These are phyloP conservation scores for Exsudoporus floridanus DNA, from an alignment of 1,284 basidiomycete species.

Conservation along the genomic window DNA sequence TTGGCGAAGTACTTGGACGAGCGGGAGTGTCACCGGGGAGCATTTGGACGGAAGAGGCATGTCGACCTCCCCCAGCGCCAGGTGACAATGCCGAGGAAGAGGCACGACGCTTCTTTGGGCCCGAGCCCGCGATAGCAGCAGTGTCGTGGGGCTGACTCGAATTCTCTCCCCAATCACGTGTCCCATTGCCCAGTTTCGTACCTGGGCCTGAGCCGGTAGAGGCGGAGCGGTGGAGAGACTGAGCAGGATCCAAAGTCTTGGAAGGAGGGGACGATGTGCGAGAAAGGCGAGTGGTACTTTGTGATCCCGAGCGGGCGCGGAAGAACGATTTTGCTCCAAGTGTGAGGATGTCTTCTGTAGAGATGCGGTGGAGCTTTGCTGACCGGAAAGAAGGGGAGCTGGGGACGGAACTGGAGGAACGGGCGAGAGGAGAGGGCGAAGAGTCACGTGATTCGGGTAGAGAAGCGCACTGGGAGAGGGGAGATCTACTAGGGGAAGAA, in stretches of 20 bases:
- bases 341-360: constrained; percentile 44
- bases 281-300: constrained; percentile 3
- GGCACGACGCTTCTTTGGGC: constrained; percentile 30
- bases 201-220: constrained; percentile 11
- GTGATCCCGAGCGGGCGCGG: constrained; percentile 42
- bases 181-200: not conserved
- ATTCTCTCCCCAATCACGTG: constrained; percentile 3
- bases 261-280: constrained; percentile 19
- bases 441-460: constrained; percentile 17
- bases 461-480: constrained; percentile 12
- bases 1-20: constrained; percentile 21
- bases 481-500: constrained; percentile 34
- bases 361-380: constrained; percentile 30
- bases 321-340: constrained; percentile 49
- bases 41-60: constrained; percentile 16
- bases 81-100: constrained; percentile 22
- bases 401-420: constrained; percentile 18
- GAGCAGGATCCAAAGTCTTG: not conserved
- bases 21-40: not conserved
- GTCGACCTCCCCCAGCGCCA: constrained; percentile 35
- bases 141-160: not conserved
- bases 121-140: constrained; percentile 25
- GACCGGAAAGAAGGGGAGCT: constrained; percentile 16
- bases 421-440: constrained; percentile 16
- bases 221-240: constrained; percentile 12